These are phyloP conservation scores for Xylariaceae sp. DNA, from an alignment of 2,329 filamentous ascomycete species.

Conservation along the genomic window DNA sequence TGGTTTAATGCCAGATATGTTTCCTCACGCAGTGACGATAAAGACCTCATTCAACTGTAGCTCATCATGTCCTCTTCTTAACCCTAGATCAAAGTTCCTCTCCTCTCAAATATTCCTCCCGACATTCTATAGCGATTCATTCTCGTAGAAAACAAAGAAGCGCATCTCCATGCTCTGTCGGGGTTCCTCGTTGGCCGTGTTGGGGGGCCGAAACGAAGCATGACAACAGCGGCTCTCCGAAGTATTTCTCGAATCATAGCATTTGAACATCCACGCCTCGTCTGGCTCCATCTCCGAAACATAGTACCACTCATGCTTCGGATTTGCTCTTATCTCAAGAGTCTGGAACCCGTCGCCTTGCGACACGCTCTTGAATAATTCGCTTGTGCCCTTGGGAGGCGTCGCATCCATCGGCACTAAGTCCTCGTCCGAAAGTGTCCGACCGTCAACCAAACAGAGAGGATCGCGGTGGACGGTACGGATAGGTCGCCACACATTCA, in stretches of 20 bases:
- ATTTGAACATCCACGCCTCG: constrained; percentile 12
- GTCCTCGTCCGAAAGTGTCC: constrained; percentile 11
- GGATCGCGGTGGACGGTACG: constrained; percentile 9
- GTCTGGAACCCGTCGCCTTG: constrained; percentile 11
- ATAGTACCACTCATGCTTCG: constrained; percentile 14
- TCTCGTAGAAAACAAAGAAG: constrained; percentile 15
- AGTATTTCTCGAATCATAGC: constrained; percentile 11
- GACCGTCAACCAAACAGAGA: constrained; percentile 11
- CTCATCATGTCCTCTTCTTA: no score
- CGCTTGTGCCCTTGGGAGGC: constrained; percentile 6
- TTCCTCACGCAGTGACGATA: no score
- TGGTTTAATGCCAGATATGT: no score
- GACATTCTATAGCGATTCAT: constrained; percentile 4
- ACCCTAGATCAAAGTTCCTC: no score
- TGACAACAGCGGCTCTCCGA: constrained; percentile 13
- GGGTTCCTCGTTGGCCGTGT: not conserved
- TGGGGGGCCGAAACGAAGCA: constrained; percentile 4
- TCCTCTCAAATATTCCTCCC: no score
- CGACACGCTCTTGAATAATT: constrained; percentile 8
- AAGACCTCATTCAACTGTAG: no score
- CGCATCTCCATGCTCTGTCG: constrained; percentile 17
- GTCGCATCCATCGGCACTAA: constrained; percentile 4
- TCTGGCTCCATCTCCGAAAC: constrained; percentile 11
- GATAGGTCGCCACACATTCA: constrained; percentile 15
- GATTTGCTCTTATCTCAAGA: constrained; percentile 8